Conservation (phyloP, 805 yeast species). For the Cyberlindnera americana region DNA sequence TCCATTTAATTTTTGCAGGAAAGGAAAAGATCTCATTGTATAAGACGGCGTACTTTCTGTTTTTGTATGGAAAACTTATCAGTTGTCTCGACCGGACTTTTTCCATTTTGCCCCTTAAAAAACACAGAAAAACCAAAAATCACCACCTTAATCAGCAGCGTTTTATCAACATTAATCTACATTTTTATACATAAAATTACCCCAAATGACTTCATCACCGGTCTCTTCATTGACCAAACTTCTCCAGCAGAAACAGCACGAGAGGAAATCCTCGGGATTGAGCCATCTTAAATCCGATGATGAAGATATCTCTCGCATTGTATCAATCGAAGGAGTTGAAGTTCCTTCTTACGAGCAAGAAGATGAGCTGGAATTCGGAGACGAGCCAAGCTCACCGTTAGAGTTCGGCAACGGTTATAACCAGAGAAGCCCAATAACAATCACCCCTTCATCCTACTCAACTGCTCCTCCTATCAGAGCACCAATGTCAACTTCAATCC, state of each 20-base stretch:
- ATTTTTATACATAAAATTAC: too few species aligned
- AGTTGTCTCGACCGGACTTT: too few species aligned
- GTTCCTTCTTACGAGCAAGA: slow-evolving; percentile 14
- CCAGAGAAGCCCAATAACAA: slow-evolving; percentile 26
- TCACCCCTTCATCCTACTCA: slow-evolving; percentile 18
- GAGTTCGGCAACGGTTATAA: slow-evolving; percentile 13
- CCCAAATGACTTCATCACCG: slow-evolving; percentile 22
- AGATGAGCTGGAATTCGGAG: slow-evolving; percentile 8
- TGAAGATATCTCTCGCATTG: slow-evolving; percentile 22
- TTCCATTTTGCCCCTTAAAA: too few species aligned
- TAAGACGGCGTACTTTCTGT: too few species aligned
- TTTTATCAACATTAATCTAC: too few species aligned
- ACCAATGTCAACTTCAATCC: slow-evolving; percentile 27
- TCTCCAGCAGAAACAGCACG: slow-evolving; percentile 24
- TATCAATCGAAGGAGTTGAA: slow-evolving; percentile 30
- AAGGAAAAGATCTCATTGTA: too few species aligned
- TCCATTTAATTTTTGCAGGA: too few species aligned
- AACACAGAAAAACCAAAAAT: neutral
- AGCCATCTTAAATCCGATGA: slow-evolving; percentile 12
- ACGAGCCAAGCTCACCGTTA: slow-evolving; percentile 9
- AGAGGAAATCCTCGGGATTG: slow-evolving; percentile 9
- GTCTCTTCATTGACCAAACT: slow-evolving; percentile 28
- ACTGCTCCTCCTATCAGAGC: slow-evolving; percentile 30
- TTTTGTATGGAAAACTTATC: too few species aligned
- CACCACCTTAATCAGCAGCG: too few species aligned